Evolutionary conservation across 2,329 filamentous ascomycete species (phyloP), one percentile per base, ranked within the genome.

Genomic region (Aspergillus calidoustus): DNA sequence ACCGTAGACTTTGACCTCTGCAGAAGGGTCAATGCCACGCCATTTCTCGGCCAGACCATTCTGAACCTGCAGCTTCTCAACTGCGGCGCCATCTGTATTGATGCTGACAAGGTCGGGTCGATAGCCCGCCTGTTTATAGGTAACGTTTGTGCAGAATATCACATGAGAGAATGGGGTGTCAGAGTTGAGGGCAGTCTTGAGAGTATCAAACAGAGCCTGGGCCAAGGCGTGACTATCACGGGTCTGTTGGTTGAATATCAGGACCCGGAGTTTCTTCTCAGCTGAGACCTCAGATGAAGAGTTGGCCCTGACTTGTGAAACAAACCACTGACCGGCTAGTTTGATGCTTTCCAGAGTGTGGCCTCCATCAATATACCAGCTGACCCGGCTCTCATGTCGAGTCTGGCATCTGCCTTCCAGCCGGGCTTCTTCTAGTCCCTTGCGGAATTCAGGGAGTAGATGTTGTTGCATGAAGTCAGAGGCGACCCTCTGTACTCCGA

Each of bases 241-340:
- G 9, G 92, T 92, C 72, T 97, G 92, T 76, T 97, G 94, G 76
- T 97, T 97, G 82, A 98, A 98, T 52, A 98, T 84, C 50, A 98
- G 80, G 60, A 90, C 81, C 0, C 91, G 81, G 6, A 79, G 74
- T 49, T 81, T 77, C 56, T 71, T 72, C 54, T 63, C 68, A 57
- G 67, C 71, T 19, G 70, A 57, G 30, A 66, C 65, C n/a, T 61
- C 61, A 7, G 76, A 69, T 7, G 75, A 71, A 11, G 75, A 74
- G 49, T 76, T 75, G 17, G 74, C 69, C 68, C 70, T 67, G n/a
- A 84, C 71, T 52, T 82, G 79, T 7, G 77, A 78, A 1, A 85
- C 86, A 70, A 94, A 94, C 93, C 93, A 97, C 66, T 82, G 82
- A 3, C 87, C 91, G 11, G 91, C 90, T 47, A 91, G 84, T 56